These are phyloP conservation scores for Carallia pectinifolia DNA, from an alignment of 345 rosid genomes.

Conservation along the genomic window DNA sequence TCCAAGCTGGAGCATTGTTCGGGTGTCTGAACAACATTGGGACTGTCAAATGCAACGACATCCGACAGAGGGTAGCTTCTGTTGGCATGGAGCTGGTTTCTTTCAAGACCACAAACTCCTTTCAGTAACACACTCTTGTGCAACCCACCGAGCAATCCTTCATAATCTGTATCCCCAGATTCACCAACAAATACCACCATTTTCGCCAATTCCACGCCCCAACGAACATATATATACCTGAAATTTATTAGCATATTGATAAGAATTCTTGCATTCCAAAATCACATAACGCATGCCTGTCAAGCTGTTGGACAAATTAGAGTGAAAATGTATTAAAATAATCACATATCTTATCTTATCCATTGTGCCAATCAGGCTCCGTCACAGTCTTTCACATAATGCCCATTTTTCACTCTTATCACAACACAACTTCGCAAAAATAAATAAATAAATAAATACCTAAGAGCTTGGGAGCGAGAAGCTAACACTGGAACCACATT, in stretches of 20 bases:
- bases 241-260: slow-evolving; percentile 1
- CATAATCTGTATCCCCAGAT: slow-evolving; percentile 92
- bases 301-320: background rate
- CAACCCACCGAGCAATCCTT: slow-evolving; percentile 83
- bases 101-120: slow-evolving; percentile 58
- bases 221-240: slow-evolving; percentile 89
- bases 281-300: background rate
- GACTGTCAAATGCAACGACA: slow-evolving; percentile 68
- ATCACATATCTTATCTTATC: too few species aligned
- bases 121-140: slow-evolving; percentile 72
- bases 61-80: slow-evolving; percentile 81
- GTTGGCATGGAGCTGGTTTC: slow-evolving; percentile 56
- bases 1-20: slow-evolving; percentile 43
- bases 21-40: slow-evolving; percentile 54
- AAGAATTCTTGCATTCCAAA: background rate
- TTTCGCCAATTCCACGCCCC: slow-evolving; percentile 83
- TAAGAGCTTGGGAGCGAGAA: slow-evolving; percentile 87
- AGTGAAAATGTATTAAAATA: background rate
- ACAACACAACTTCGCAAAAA: background rate
- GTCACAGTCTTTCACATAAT: background rate
- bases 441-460: slow-evolving; percentile 36
- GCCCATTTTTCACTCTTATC: background rate
- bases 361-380: too few species aligned
- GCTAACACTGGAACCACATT: slow-evolving; percentile 82
- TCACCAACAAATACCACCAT: slow-evolving; percentile 91